phyloP scores from a whole-genome alignment of 495 filamentous ascomycete species.

The Penicillium fimorum region DNA sequence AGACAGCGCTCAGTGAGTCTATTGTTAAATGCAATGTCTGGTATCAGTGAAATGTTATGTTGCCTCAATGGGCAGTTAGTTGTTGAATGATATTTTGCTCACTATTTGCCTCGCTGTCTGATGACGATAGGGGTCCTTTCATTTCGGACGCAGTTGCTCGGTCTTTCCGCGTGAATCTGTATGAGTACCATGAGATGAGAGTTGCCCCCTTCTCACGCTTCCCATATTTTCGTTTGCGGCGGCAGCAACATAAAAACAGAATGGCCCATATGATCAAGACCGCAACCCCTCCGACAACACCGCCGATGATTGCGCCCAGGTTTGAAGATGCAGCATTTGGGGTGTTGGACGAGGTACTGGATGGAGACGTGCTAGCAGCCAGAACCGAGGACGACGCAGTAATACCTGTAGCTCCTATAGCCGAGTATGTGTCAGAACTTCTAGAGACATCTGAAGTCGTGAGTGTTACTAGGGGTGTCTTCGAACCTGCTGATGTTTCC shows the following conservation, averaged over 20 bases:
- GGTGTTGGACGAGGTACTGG: conserved; percentile 6
- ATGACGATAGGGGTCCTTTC: neutral
- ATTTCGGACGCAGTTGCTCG: conserved; percentile 3
- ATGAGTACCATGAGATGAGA: conserved; percentile 2
- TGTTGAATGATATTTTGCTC: neutral
- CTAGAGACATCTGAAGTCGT: neutral
- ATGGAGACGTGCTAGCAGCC: neutral
- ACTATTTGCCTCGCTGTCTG: conserved; percentile 5
- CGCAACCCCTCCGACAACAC: conserved; percentile 24
- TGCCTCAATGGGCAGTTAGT: neutral
- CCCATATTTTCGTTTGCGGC: conserved; percentile 20
- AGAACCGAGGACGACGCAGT: conserved; percentile 2
- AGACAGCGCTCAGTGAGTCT: conserved; percentile 1
- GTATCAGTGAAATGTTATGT: neutral
- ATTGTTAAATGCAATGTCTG: neutral
- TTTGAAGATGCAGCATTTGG: conserved; percentile 6
- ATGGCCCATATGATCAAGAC: conserved; percentile 22
- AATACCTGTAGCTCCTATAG: neutral
- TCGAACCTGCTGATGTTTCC: neutral
- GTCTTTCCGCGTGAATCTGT: neutral
- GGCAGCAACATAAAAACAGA: conserved; percentile 22
- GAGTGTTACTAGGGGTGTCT: neutral
- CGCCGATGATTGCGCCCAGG: conserved; percentile 30
- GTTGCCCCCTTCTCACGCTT: conserved; percentile 8
- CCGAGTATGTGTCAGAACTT: neutral